These are phyloP conservation scores for Breviolum minutum DNA, from an alignment of 73 alveolate genomes.

Conservation along the genomic window DNA sequence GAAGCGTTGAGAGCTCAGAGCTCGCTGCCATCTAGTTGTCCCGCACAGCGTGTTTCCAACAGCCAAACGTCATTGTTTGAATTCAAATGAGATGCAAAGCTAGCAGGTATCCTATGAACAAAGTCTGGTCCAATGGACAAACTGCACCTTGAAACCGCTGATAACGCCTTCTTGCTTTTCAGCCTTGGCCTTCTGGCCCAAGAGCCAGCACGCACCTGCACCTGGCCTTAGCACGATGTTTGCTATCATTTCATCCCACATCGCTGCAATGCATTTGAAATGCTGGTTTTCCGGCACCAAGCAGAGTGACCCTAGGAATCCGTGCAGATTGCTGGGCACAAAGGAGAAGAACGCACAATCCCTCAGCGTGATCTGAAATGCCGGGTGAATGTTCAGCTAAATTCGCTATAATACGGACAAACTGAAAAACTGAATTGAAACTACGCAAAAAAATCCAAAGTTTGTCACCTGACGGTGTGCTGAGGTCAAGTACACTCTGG, in stretches of 20 bases:
- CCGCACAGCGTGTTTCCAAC: too few relatives aligned
- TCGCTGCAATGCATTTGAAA: too few relatives aligned
- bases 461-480: background rate
- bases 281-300: background rate
- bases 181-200: constrained; percentile 51
- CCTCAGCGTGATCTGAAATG: background rate
- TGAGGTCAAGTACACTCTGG: background rate
- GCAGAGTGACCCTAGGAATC: background rate
- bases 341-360: constrained; percentile 27
- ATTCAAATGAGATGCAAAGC: background rate
- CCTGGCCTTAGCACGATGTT: background rate
- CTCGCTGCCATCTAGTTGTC: too few relatives aligned
- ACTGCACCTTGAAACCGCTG: constrained; percentile 14
- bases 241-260: background rate
- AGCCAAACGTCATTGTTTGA: too few relatives aligned
- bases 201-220: constrained; percentile 59
- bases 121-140: background rate
- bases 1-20: too few relatives aligned
- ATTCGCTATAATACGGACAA: too few relatives aligned
- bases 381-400: background rate
- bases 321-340: constrained; percentile 59
- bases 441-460: background rate
- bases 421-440: background rate
- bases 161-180: constrained; percentile 19
- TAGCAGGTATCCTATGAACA: background rate